A percentile compares a stretch with the other conserved stretches of the same genome.
Conservation (phyloP, 352 stramenopile species). For the Globisporangium apiculatum region DNA sequence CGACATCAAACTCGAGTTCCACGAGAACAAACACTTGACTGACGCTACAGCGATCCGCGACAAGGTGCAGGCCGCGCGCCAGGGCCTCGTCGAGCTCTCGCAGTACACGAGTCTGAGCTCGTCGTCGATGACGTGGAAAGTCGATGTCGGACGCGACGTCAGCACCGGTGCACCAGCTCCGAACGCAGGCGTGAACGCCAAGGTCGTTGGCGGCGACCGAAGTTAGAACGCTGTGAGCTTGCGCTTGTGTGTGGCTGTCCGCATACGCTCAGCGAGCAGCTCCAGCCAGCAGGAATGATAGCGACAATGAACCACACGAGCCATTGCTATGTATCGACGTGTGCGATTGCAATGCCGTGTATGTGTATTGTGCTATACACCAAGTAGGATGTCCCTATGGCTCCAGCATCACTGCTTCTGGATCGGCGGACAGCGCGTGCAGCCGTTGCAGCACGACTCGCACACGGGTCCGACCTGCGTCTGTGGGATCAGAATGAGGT, state of each 20-base stretch:
- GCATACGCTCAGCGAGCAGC: too few relatives aligned
- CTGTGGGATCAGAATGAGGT: constrained; percentile 70
- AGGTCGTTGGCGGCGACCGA: constrained; percentile 35
- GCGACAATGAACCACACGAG: neutral
- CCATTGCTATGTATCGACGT: neutral
- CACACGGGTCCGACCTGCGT: constrained; percentile 74
- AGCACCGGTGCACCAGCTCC: constrained; percentile 11
- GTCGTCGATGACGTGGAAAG: constrained; percentile 47
- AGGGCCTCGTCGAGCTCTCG: constrained; percentile 69
- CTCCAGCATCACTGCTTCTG: constrained; percentile 5
- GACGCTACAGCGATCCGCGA: constrained; percentile 51
- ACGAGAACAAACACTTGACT: constrained; percentile 61
- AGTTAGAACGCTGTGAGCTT: neutral
- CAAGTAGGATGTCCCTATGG: too few relatives aligned
- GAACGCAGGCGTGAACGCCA: constrained; percentile 19
- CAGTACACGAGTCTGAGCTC: constrained; percentile 70
- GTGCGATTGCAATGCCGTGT: neutral
- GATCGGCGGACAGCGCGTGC: constrained; percentile 28
- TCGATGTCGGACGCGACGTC: constrained; percentile 63
- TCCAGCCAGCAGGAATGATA: neutral
- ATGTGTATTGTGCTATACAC: neutral
- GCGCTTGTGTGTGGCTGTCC: too few relatives aligned
- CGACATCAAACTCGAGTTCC: constrained; percentile 84
- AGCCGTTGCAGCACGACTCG: constrained; percentile 58
- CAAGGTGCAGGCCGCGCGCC: constrained; percentile 58